Evolutionary conservation across 768 basidiomycete genomes (phyloP), one percentile per base, ranked within the genome.

Genomic region (Filobasidium wieringae): DNA sequence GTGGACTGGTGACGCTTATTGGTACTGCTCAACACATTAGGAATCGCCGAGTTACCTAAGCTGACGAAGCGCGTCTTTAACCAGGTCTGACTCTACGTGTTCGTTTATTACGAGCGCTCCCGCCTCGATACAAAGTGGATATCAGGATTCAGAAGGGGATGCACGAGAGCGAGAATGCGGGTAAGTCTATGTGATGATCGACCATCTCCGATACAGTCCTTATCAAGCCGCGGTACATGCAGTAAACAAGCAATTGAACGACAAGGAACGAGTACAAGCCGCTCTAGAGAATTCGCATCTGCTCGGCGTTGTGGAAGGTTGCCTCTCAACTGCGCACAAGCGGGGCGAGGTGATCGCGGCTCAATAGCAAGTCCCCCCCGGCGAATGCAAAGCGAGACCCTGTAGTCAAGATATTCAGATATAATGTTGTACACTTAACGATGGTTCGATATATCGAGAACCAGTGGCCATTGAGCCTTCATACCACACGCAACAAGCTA

Each of bases 221-320:
- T 51, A 4, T 30, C 50, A 24, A 27, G 37, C 8, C 26, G 15
- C 32, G 7, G 52, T 36, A 7, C 12, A 7, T 26, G 49, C 63
- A 93, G 95, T 99, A 11, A 99, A 97, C 75, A 96, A 96, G 72
- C 95, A 99, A 68, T 79, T 99, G 32, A 99, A 99, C 67, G 95
- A 99, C 76, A 99, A 99, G 74, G 95, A 99, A 75, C 80, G 95
- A 37, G 95, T 97, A 1, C 91, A 91, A 26, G 95, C 95, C 11
- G 95, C 95, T 1, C 78, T 97, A 49, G 95, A 99, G 74, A 97
- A 97, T 74, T 80, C 82, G 2, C 80, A 85, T 29, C 79, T 99
- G 4, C 71, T 96, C 1, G 85, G 86, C 55, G 88, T 88, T 0
- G 82, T 99, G 9, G 92, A 97, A 71, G 84, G 84, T 31, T 85